phyloP scores from a whole-genome alignment of 2,329 filamentous ascomycete species.

The Biscogniauxia sp. region DNA sequence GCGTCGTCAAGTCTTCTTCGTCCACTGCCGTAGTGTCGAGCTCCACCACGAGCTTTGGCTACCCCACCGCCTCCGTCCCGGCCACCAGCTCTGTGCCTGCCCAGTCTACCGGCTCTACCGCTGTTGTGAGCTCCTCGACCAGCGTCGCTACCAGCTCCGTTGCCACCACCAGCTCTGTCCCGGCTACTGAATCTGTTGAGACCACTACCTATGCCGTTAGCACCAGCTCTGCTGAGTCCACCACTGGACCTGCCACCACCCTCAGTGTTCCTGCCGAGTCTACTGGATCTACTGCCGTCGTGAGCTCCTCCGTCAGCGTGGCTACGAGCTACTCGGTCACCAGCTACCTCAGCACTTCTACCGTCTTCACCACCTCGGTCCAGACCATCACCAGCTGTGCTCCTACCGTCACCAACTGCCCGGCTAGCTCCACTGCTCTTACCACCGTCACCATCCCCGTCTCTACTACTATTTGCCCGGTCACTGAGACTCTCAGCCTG shows the following conservation, averaged over 20 bases:
- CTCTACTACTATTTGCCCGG: slow-evolving; percentile 61
- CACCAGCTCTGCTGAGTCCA: slow-evolving; percentile 7
- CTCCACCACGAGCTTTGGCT: slow-evolving; percentile 9
- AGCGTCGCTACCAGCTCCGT: slow-evolving; percentile 10
- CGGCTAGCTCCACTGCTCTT: slow-evolving; percentile 42
- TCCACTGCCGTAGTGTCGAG: slow-evolving; percentile 8
- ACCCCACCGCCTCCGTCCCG: slow-evolving; percentile 12
- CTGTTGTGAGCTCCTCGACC: neutral
- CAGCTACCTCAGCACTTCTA: slow-evolving; percentile 46
- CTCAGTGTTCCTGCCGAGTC: slow-evolving; percentile 5
- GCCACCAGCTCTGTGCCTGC: slow-evolving; percentile 8
- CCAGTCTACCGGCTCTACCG: slow-evolving; percentile 3
- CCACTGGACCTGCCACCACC: slow-evolving; percentile 8
- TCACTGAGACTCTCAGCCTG: slow-evolving; percentile 50
- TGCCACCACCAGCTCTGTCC: slow-evolving; percentile 12
- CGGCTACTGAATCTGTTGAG: slow-evolving; percentile 12
- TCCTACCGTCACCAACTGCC: slow-evolving; percentile 50
- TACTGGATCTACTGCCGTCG: slow-evolving; percentile 13
- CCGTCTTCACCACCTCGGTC: slow-evolving; percentile 49
- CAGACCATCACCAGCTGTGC: slow-evolving; percentile 53
- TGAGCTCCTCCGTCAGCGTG: slow-evolving; percentile 17
- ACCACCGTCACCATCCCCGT: slow-evolving; percentile 54
- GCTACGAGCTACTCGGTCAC: slow-evolving; percentile 26
- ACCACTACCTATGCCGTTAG: slow-evolving; percentile 1
- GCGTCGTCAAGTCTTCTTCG: slow-evolving; percentile 13